phyloP scores from a whole-genome alignment of 192 early-diverging fungal species.

The Allomyces macrogynus region DNA sequence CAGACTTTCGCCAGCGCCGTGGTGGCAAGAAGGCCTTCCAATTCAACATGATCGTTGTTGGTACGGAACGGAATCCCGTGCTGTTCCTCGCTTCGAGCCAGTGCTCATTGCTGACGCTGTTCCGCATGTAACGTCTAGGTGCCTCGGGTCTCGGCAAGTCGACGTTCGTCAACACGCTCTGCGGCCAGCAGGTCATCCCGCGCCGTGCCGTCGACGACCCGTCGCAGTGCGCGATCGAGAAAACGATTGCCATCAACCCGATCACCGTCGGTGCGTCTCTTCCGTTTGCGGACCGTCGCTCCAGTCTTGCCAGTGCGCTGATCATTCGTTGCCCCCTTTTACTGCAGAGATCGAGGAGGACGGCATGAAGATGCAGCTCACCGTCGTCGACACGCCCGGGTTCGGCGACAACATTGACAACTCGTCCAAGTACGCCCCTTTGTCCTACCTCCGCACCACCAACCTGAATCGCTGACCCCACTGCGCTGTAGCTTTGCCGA shows the following conservation, averaged over 20 bases:
- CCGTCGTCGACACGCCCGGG: constrained; percentile 95
- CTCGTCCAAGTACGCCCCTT: constrained; percentile 67
- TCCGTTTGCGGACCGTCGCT: background rate
- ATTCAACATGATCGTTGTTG: constrained; percentile 94
- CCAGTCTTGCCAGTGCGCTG: constrained; percentile 9
- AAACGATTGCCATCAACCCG: constrained; percentile 76
- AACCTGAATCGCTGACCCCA: no score
- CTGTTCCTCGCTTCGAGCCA: background rate
- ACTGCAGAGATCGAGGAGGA: constrained; percentile 80
- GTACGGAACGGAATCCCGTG: constrained; percentile 24
- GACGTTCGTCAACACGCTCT: constrained; percentile 97
- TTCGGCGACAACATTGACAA: constrained; percentile 96
- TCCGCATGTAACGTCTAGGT: constrained; percentile 24
- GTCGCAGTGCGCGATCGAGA: constrained; percentile 55
- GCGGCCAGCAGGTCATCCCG: constrained; percentile 53
- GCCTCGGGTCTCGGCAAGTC: constrained; percentile 92
- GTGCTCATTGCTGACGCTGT: background rate
- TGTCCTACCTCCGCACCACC: no score
- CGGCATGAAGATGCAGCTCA: constrained; percentile 87
- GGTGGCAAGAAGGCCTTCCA: constrained; percentile 92
- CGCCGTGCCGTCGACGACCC: constrained; percentile 41
- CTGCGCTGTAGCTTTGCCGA: constrained; percentile 58
- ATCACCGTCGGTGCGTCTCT: constrained; percentile 47
- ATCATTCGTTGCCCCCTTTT: background rate
- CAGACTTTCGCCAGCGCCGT: constrained; percentile 31